Base-by-base conservation (phyloP, 306 rosid genomes). In the Mimosa bimucronata region DNA sequence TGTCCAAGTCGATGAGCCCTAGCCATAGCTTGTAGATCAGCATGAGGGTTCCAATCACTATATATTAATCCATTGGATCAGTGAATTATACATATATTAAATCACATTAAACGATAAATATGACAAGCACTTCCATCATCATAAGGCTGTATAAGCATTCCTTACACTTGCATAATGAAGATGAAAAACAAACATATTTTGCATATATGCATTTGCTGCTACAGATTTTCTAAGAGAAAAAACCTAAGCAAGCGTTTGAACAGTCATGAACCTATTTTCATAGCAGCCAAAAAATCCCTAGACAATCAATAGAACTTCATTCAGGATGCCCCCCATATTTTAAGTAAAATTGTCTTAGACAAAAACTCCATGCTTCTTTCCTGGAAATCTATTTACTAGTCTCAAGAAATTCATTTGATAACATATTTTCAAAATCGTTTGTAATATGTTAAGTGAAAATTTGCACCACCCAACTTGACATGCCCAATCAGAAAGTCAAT, bases 1-100 rank as follows among this genome's bases (percentile, higher is more conserved):
- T 95, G 99, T 82, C 99, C 99, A 78, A 95, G 98, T 46, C 99
- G 94, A 83, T 95, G 99, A 86, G 99, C 99, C 86, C 99, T 90
- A 85, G 99, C 99, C 99, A 95, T 95, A 83, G 99, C 99, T 84
- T 95, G 99, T 81, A 95, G 87, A 88, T 95, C 99, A 65, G 99
- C 99, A 88, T 95, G 99, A 83, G 99, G 99, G 86, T 95, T 95
- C 99, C 99, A 95, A 82, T 95, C 99, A 89, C 99, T 95, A 79
- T 64, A 86, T 10, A 85, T 77, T 67, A 26, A 82, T 34, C 57
- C 78, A 46, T 30, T 64, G 15, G 55, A 75, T 66, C 80, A 78
- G 79, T 68, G 77, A 68, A 48, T 52, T 65, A 42, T 6, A 58
- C 19, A 62, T 61, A 81, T 61, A 68, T 5, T 60, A 21, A 60